Evolutionary conservation across 2,329 filamentous ascomycete species (phyloP), one percentile per base, ranked within the genome.

Genomic region (Fusarium decemcellulare): DNA sequence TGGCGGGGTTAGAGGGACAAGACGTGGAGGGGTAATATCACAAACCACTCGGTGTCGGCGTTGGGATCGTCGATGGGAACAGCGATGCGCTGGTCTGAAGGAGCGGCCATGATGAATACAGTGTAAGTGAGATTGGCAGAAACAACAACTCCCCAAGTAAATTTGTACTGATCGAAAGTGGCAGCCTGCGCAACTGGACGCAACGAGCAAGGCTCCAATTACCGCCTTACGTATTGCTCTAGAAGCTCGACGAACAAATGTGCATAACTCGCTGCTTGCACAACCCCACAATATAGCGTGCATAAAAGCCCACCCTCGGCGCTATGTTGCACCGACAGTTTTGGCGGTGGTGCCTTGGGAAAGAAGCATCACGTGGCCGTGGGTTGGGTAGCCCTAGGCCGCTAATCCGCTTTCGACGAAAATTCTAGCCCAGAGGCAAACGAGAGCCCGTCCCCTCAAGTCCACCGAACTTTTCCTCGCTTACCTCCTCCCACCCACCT

Each of bases 21-120:
- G 14, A 7, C 9, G 69, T 72, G 67, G 71, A 75, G 72, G 72
- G 73, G 66, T 66, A 70, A 43, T 32, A 68, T 27, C 47, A 95
- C 68, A n/a, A 36, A 75, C 96, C 96, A 99, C 91, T 99, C 96
- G 68, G 96, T 99, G 79, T 99, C 96, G 68, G 94, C 96, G 77
- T 98, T 97, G 34, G 95, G 95, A 78, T 98, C 92, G 78, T 97
- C 94, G 72, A 99, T 92, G 46, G 95, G 94, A 64, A 99, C 96
- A 76, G 86, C 86, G 72, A 92, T 90, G 48, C 90, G 84, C 75
- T 92, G 88, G 57, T 92, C 90, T 71, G 81, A 75, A 37, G 89
- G 89, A 34, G 88, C 87, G 16, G 88, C 88, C 89, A 91, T 91
- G 56, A 34, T 77, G 66, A 46, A 15, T 63, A 34, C 44, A 15